Conservation (phyloP, 163 green algal genomes). For the Botryococcus braunii region DNA sequence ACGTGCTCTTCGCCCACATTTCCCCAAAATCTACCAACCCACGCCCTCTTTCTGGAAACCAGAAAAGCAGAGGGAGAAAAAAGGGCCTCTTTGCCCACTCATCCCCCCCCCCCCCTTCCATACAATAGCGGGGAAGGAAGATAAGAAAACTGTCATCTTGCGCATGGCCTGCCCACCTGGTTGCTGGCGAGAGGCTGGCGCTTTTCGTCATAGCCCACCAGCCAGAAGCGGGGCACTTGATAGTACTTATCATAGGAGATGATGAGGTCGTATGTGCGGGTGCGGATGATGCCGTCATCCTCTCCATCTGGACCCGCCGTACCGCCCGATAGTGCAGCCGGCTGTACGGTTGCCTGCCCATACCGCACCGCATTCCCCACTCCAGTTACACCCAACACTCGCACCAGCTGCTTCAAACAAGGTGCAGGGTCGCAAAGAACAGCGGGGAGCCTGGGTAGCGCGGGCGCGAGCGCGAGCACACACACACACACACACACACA, state of each 20-base stretch:
- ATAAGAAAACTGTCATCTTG: not conserved
- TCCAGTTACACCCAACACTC: not conserved
- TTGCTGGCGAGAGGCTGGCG: conserved; percentile 46
- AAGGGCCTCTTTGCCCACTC: not conserved
- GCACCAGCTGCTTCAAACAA: not conserved
- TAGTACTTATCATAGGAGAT: conserved; percentile 88
- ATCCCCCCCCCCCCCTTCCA: not conserved
- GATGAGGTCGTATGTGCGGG: conserved; percentile 83
- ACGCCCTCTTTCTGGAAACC: too few relatives aligned
- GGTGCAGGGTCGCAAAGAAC: not conserved
- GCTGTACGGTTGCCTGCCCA: conserved; percentile 12
- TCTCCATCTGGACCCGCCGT: conserved; percentile 11
- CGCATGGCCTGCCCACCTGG: conserved; percentile 34
- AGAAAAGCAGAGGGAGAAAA: too few relatives aligned
- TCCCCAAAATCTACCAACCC: too few relatives aligned
- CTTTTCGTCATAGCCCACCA: conserved; percentile 78
- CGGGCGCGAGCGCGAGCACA: not conserved
- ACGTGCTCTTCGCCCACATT: too few relatives aligned
- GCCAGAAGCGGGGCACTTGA: conserved; percentile 76
- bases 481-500: not conserved
- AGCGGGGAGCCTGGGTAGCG: not conserved
- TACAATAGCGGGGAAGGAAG: too few relatives aligned
- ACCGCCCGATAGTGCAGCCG: not conserved
- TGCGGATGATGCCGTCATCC: conserved; percentile 55
- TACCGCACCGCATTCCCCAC: too few relatives aligned